Evolutionary conservation across 2,329 filamentous ascomycete species (phyloP).

Genomic region (Apiospora malaysiana): DNA sequence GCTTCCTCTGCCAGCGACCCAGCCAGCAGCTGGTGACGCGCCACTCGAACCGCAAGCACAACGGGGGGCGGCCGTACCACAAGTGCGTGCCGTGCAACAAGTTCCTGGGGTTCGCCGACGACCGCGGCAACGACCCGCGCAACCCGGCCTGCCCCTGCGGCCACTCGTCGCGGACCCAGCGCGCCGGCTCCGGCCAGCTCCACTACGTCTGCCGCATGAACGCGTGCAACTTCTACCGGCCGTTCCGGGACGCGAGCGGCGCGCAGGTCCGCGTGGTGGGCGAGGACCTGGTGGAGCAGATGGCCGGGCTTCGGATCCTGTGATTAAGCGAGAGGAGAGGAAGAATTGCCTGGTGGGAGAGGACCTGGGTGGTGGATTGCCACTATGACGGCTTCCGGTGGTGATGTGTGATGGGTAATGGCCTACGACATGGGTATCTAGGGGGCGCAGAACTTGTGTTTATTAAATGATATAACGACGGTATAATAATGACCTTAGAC

Average conservation of each 20-base stretch:
- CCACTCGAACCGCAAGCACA: slow-evolving; percentile 1
- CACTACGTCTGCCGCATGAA: slow-evolving; percentile 10
- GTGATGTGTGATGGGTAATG: background rate
- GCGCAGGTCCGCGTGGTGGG: background rate
- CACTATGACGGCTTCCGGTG: background rate
- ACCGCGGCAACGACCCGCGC: slow-evolving; percentile 14
- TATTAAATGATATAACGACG: background rate
- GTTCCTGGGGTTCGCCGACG: slow-evolving; percentile 15
- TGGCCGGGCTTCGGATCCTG: background rate
- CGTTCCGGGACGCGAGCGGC: background rate
- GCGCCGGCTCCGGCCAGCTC: background rate
- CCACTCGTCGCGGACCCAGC: slow-evolving; percentile 6
- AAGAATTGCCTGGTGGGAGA: too few relatives aligned
- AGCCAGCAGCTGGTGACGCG: background rate
- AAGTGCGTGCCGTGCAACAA: slow-evolving; percentile 8
- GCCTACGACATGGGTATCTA: too few relatives aligned
- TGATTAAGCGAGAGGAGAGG: background rate
- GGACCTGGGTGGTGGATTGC: background rate
- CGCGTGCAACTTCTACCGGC: background rate
- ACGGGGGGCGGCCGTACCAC: background rate
- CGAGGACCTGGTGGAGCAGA: background rate
- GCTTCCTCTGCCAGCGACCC: background rate
- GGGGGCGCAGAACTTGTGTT: background rate
- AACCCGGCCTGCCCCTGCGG: slow-evolving; percentile 16
- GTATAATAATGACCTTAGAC: too few relatives aligned